Base-by-base conservation (phyloP, 129 eudicot species). In the Erigeron canadensis region DNA sequence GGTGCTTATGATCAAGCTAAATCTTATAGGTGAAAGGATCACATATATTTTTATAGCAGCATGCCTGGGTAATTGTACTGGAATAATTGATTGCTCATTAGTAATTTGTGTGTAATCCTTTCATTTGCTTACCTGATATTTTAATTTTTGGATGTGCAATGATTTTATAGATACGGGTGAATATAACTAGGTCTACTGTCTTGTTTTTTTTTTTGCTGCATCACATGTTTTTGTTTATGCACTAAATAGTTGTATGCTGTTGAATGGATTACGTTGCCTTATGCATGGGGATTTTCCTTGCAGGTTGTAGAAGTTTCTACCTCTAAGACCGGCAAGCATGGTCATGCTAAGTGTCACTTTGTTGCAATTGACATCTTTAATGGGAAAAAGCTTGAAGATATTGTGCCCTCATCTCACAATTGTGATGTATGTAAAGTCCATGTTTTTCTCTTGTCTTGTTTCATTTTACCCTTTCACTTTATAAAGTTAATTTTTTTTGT, bases 311-410 rank as follows among this genome's bases (percentile, higher is more conserved):
- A 87, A 77, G 95, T 87, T 68, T 87, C 95, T 13, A 87, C 95
- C 39, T 87, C 95, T 69, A 87, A 87, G 81, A 87, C 92, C 8
- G 92, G 92, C 65, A 87, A 87, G 87, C 92, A 87, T 5, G 92
- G 92, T 18, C 92, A 87, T 43, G 95, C 95, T 21, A 87, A 87
- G 63, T 87, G 95, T 69, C 95, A 87, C 77, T 87, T 87, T 80
- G 95, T 87, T 60, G 95, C 76, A 2, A 84, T 87, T 64, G 95
- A 87, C 53, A 87, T 87, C 80, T 87, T 87, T 61, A 87, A 77
- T 70, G 79, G 82, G 19, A 87, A 87, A 78, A 87, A 87, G 84
- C 94, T 84, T 17, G 93, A 87, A 62, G 93, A 87, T 84, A 87
- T 87, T 16, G 93, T 84, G 6, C 93, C 93, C 10, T 87, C 93